Evolutionary conservation across 2,329 filamentous ascomycete species (phyloP).

Genomic region (Phialocephala subalpina): DNA sequence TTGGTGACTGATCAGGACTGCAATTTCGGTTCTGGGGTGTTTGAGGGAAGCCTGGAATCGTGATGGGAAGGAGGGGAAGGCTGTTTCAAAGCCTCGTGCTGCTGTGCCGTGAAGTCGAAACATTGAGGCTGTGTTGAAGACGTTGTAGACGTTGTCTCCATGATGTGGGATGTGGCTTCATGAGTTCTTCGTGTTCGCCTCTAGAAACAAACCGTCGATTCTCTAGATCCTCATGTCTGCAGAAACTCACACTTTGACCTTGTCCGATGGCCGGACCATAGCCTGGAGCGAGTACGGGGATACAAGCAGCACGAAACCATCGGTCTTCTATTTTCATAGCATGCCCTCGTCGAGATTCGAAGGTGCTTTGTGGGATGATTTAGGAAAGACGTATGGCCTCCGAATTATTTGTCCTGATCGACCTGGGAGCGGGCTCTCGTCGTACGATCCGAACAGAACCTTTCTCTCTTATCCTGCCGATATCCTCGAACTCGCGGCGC

Average conservation of each 20-base stretch:
- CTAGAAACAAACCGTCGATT: not conserved
- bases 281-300: conserved; percentile 50
- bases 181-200: not conserved
- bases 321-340: conserved; percentile 51
- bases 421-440: conserved; percentile 51
- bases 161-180: not conserved
- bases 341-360: conserved; percentile 53
- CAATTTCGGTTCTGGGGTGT: not conserved
- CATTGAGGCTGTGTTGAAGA: not conserved
- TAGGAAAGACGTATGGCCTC: conserved; percentile 33
- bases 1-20: not conserved
- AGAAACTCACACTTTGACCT: conserved; percentile 36
- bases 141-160: not conserved
- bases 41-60: not conserved
- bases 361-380: conserved; percentile 42
- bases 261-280: conserved; percentile 50
- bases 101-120: conserved; percentile 1
- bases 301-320: conserved; percentile 17
- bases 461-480: conserved; percentile 51
- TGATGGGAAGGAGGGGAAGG: not conserved
- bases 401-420: conserved; percentile 51
- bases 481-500: conserved; percentile 48
- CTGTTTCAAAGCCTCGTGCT: conserved; percentile 4
- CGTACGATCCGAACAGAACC: conserved; percentile 31
- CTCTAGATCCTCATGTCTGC: not conserved